These are phyloP conservation scores for Iberis pinnata DNA, from an alignment of 345 rosid species.

Conservation along the genomic window DNA sequence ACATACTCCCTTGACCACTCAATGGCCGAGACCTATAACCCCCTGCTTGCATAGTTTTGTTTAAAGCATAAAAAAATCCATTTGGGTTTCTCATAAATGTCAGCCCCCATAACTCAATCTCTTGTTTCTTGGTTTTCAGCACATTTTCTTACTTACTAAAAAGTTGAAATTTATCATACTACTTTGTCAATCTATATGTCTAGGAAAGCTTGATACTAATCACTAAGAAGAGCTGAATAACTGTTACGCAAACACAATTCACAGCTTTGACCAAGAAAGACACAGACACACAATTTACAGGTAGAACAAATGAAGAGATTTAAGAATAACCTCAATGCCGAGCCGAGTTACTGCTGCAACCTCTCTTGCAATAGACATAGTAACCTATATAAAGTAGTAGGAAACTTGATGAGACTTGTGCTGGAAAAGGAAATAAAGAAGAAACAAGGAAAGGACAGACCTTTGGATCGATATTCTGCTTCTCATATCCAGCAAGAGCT, in stretches of 20 bases:
- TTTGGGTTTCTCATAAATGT: too few relatives aligned
- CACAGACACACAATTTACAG: too few relatives aligned
- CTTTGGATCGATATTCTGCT: slow-evolving; percentile 86
- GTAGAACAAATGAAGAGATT: too few relatives aligned
- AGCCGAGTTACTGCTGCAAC: slow-evolving; percentile 83
- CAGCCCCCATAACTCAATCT: too few relatives aligned
- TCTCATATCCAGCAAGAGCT: slow-evolving; percentile 87
- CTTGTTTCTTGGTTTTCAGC: slow-evolving; percentile 1
- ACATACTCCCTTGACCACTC: too few relatives aligned
- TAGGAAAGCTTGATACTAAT: neutral
- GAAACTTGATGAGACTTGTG: slow-evolving; percentile 15
- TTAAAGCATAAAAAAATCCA: slow-evolving; percentile 7
- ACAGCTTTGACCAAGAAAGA: too few relatives aligned
- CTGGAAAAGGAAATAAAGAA: neutral
- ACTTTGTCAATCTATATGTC: neutral
- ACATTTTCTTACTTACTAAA: neutral
- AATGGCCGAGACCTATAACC: slow-evolving; percentile 5
- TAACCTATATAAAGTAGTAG: slow-evolving; percentile 40
- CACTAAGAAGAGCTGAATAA: too few relatives aligned
- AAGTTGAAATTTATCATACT: neutral
- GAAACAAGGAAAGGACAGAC: slow-evolving; percentile 30
- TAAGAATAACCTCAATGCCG: slow-evolving; percentile 65
- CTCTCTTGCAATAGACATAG: slow-evolving; percentile 94
- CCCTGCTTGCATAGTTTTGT: neutral
- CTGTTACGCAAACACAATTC: too few relatives aligned